Percentiles rank a stretch among this genome's conserved stretches.
Evolutionary conservation across 257 asterid genomes (phyloP).

Genomic region (Echites panduratus): DNA sequence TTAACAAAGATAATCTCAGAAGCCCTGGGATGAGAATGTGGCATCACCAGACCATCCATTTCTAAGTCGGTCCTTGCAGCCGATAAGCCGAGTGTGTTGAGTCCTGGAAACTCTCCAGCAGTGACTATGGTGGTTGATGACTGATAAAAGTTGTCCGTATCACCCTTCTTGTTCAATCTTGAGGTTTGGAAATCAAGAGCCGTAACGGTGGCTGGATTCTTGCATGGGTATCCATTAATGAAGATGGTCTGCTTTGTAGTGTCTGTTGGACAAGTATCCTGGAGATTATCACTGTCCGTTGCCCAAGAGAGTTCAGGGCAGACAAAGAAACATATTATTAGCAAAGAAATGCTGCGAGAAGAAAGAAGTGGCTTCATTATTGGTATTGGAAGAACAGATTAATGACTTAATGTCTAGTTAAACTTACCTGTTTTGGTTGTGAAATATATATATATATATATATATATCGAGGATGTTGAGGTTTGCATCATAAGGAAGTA

Average conservation of each 20-base stretch:
- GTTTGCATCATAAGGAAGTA: conserved; percentile 38
- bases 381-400: background rate
- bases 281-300: conserved; percentile 45
- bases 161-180: conserved; percentile 34
- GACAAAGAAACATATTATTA: conserved; percentile 15
- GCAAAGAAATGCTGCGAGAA: conserved; percentile 16
- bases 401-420: background rate
- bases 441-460: conserved; percentile 13
- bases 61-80: conserved; percentile 56
- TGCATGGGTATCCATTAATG: conserved; percentile 69
- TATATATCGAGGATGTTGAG: background rate
- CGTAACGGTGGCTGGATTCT: conserved; percentile 33
- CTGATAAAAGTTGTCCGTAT: conserved; percentile 38
- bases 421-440: conserved; percentile 2
- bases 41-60: conserved; percentile 48
- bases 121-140: conserved; percentile 41
- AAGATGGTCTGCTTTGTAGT: conserved; percentile 19
- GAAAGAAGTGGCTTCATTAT: conserved; percentile 6
- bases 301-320: conserved; percentile 16
- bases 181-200: conserved; percentile 68
- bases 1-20: conserved; percentile 59
- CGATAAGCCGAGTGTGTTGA: conserved; percentile 65
- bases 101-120: conserved; percentile 63
- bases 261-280: conserved; percentile 55
- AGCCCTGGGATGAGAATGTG: conserved; percentile 38